phyloP scores from a whole-genome alignment of 257 asterid genomes.

The Ajuga chamaepitys region DNA sequence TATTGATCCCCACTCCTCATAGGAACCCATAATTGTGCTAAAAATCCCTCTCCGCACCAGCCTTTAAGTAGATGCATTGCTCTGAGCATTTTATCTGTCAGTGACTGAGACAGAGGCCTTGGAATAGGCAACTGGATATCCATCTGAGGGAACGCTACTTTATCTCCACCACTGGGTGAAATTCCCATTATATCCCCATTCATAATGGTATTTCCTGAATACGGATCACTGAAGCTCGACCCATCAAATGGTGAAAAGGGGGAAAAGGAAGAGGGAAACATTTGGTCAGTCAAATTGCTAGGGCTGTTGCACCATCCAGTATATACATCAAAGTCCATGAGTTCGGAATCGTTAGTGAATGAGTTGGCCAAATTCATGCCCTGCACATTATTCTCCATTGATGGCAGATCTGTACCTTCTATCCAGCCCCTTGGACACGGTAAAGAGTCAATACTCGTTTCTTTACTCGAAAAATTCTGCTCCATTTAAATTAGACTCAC shows the following conservation, averaged over 20 bases:
- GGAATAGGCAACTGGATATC: conserved; percentile 14
- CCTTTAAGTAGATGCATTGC: conserved; percentile 52
- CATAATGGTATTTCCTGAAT: conserved; percentile 4
- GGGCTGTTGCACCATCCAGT: conserved; percentile 49
- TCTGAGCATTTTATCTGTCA: conserved; percentile 57
- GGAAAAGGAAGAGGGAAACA: conserved; percentile 31
- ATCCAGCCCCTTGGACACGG: conserved; percentile 23
- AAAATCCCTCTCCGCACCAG: conserved; percentile 47
- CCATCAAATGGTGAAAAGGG: conserved; percentile 37
- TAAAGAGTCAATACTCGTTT: conserved; percentile 16
- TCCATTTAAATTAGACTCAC: conserved; percentile 23
- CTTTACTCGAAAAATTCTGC: conserved; percentile 15
- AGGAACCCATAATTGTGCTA: conserved; percentile 80
- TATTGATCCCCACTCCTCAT: conserved; percentile 39
- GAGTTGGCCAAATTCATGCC: conserved; percentile 17
- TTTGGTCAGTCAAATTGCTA: conserved; percentile 26
- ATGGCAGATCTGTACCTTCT: conserved; percentile 25
- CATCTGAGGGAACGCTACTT: conserved; percentile 13
- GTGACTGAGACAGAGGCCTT: conserved; percentile 33
- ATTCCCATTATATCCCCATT: conserved; percentile 18
- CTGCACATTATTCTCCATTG: conserved; percentile 21
- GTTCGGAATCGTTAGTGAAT: conserved; percentile 23
- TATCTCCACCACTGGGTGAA: conserved; percentile 12
- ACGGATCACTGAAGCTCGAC: conserved; percentile 25
- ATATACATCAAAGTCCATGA: conserved; percentile 41